Conservation (phyloP, 2,329 filamentous ascomycete species). For the Aspergillus quadricinctus region DNA sequence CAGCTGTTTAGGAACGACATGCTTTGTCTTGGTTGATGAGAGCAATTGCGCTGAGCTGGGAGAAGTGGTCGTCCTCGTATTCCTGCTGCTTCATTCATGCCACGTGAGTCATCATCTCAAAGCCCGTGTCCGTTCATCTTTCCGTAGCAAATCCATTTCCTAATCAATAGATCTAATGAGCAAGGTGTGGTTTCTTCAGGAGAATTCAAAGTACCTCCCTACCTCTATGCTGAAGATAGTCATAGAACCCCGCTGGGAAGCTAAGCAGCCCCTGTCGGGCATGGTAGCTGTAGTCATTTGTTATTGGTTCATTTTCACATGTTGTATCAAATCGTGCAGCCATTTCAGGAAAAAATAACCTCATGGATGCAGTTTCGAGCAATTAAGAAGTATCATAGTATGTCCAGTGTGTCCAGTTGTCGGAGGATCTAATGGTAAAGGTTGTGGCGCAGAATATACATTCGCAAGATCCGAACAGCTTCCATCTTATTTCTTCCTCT, state of each 20-base stretch:
- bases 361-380: neutral
- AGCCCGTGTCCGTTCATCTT: neutral
- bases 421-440: neutral
- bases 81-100: neutral
- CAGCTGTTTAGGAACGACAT: conserved; percentile 1
- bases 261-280: no score
- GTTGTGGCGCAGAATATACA: neutral
- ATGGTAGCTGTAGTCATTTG: neutral
- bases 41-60: neutral
- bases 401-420: neutral
- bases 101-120: neutral
- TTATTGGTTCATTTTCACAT: neutral
- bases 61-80: neutral
- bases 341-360: neutral
- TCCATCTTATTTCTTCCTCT: neutral
- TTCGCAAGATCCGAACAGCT: neutral
- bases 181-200: neutral
- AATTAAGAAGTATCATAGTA: neutral
- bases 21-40: neutral
- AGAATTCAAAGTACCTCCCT: neutral
- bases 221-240: neutral
- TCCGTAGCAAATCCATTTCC: no score
- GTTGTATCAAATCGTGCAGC: neutral
- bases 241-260: neutral
- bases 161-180: neutral